Evolutionary conservation across 345 rosid genomes (phyloP).

Genomic region (Acer negundo): DNA sequence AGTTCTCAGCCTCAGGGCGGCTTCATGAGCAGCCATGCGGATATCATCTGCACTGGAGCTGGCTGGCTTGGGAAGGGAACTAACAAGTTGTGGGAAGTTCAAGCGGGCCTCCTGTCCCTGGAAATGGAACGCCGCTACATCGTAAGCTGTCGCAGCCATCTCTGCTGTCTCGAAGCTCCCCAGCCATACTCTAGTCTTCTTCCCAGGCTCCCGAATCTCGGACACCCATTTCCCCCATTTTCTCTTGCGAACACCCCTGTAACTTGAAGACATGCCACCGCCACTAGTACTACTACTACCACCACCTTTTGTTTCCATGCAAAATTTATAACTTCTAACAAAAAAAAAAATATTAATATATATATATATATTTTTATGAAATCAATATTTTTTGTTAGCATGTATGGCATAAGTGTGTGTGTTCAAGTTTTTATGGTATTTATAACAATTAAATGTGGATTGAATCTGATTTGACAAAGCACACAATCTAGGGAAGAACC

Average conservation of each 20-base stretch:
- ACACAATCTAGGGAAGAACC: not conserved
- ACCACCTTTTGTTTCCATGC: not conserved
- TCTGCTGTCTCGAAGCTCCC: constrained; percentile 83
- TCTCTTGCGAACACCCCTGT: constrained; percentile 78
- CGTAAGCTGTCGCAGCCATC: constrained; percentile 96
- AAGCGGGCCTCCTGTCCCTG: constrained; percentile 60
- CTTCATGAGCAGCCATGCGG: constrained; percentile 69
- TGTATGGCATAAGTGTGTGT: not conserved
- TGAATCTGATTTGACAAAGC: not conserved
- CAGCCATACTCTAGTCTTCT: constrained; percentile 78
- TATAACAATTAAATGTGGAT: not conserved
- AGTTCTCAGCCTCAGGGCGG: constrained; percentile 8
- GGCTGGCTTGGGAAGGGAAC: constrained; percentile 49
- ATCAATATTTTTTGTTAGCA: no score
- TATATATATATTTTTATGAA: no score
- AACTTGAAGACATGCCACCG: constrained; percentile 29
- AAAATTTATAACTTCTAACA: not conserved
- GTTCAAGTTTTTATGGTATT: not conserved
- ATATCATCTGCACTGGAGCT: constrained; percentile 59
- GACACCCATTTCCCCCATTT: constrained; percentile 99
- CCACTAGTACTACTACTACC: not conserved
- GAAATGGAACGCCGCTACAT: constrained; percentile 71
- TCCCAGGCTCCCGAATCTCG: constrained; percentile 87
- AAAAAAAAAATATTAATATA: no score
- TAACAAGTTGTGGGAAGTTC: constrained; percentile 62